Percentiles rank a stretch among this genome's conserved stretches.
phyloP scores from a whole-genome alignment of 352 stramenopile genomes.

The Phytophthora fragariaefolia region DNA sequence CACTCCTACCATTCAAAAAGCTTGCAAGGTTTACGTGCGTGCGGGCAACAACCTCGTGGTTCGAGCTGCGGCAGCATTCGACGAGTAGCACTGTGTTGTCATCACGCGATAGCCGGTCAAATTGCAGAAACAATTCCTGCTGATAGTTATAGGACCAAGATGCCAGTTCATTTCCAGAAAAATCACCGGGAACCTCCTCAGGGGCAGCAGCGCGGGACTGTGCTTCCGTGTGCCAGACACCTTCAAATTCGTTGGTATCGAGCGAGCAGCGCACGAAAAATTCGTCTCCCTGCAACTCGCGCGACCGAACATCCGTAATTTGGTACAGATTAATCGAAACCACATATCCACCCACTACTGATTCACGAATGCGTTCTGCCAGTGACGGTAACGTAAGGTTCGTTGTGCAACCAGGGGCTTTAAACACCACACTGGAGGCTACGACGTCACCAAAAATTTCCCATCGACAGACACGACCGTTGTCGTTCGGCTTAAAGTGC shows the following conservation, averaged over 20 bases:
- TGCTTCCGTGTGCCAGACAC: conserved; percentile 84
- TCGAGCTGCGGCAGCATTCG: conserved; percentile 78
- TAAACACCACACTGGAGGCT: conserved; percentile 88
- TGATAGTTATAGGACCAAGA: conserved; percentile 78
- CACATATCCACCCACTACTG: conserved; percentile 82
- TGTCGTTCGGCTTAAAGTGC: conserved; percentile 68
- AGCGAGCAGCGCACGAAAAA: conserved; percentile 88
- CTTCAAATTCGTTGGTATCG: conserved; percentile 86
- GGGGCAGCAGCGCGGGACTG: conserved; percentile 64
- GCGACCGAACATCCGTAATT: conserved; percentile 68
- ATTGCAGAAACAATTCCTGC: conserved; percentile 84
- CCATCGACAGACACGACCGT: conserved; percentile 65
- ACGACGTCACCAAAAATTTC: conserved; percentile 89
- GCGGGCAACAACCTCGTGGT: conserved; percentile 78
- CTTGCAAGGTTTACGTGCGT: conserved; percentile 85
- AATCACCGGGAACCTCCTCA: conserved; percentile 38
- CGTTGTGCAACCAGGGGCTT: conserved; percentile 75
- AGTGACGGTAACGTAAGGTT: conserved; percentile 83
- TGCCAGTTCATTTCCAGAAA: conserved; percentile 18
- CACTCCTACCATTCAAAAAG: conserved; percentile 68
- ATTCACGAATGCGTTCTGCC: conserved; percentile 84
- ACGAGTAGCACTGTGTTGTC: conserved; percentile 87
- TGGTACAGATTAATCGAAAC: conserved; percentile 75
- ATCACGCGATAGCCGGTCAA: conserved; percentile 82
- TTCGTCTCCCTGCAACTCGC: conserved; percentile 63